Evolutionary conservation across 1,284 basidiomycete genomes (phyloP), one percentile per base, ranked within the genome.

Genomic region (Ustilago bromivora): DNA sequence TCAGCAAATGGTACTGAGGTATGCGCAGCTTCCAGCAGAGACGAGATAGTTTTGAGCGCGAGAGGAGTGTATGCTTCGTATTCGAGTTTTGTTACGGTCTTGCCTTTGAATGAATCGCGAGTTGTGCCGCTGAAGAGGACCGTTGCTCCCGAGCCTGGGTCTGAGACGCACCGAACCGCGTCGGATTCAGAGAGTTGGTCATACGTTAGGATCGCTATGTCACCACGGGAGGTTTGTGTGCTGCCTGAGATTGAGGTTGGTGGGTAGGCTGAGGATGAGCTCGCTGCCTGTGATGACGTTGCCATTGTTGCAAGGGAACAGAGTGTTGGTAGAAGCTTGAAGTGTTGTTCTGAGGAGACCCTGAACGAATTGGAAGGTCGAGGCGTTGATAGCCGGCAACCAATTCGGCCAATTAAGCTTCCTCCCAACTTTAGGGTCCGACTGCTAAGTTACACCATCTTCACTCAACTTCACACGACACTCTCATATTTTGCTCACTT

Each of bases 61-160:
- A 95, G 88, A 75, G 91, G 91, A 72, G 91, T 91, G 87, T 95
- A 95, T 8, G 93, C 92, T 86, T 88, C 87, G 81, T 94, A 95
- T 83, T 94, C 92, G 38, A 95, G 88, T 53, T 90, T 90, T 28
- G 90, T 91, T 36, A 95, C 93, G 11, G 87, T 83, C 78, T 91
- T 93, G 61, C 91, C 93, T 85, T 88, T 85, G 82, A 90, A 92
- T 3, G 88, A 89, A 82, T 92, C 89, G 46, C 91, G 87, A 3
- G 91, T 92, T 4, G 91, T 90, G 78, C 92, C 94, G 60, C 93
- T 90, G 87, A 94, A 94, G 12, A 91, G 87, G 5, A 91, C 91
- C 4, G 64, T 78, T 0, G 77, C 83, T 35, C 83, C 83, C 2
- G 82, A 79, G 1, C 68, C 66, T 19, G 73, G 53, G 46, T 75